These are phyloP conservation scores for Colletotrichum filicis DNA, from an alignment of 2,329 filamentous ascomycete species.

Conservation along the genomic window DNA sequence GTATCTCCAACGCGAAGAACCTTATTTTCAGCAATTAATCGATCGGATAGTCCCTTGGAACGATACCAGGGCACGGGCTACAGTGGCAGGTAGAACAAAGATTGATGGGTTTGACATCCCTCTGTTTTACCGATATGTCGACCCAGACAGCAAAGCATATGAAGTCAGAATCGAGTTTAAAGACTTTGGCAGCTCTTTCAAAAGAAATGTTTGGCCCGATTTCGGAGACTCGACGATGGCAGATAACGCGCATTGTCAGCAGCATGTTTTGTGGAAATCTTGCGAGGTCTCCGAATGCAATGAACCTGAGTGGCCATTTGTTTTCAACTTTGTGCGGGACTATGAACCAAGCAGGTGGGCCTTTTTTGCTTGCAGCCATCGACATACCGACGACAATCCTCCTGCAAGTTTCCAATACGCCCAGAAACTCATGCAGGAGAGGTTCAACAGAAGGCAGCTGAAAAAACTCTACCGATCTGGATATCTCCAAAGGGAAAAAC, in stretches of 20 bases:
- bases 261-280: not conserved
- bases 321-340: not conserved
- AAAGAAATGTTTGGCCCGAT: not conserved
- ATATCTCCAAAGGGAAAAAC: not conserved
- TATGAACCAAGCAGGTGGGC: too few relatives aligned
- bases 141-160: not conserved
- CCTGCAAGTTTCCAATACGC: not conserved
- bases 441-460: not conserved
- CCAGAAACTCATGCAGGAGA: not conserved
- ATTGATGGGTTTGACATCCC: conserved; percentile 5
- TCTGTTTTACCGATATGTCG: not conserved
- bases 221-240: rapidly evolving
- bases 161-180: not conserved
- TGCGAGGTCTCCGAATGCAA: too few relatives aligned
- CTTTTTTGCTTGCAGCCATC: too few relatives aligned
- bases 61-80: rapidly evolving
- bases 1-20: not conserved
- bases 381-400: not conserved
- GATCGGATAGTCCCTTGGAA: too few relatives aligned
- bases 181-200: too few relatives aligned
- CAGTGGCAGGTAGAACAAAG: not conserved
- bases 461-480: conserved; percentile 1
- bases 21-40: not conserved
- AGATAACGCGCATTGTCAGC: not conserved
- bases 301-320: not conserved